These are phyloP conservation scores for Trypanosoma theileri DNA, from an alignment of 208 protist genomes.

Conservation along the genomic window DNA sequence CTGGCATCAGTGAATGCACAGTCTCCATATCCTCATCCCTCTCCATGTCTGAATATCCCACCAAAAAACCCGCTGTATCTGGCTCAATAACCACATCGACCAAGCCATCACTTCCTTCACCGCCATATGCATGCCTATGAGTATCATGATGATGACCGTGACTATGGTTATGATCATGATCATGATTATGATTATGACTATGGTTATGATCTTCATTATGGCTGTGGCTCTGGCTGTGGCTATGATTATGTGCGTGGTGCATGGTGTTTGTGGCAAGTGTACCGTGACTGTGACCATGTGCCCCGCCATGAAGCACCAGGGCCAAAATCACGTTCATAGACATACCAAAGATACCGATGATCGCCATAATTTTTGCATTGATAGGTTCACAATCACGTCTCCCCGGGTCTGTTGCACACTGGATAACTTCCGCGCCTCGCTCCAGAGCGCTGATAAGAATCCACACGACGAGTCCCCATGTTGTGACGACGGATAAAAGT, in stretches of 20 bases:
- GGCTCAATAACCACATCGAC: too few species aligned
- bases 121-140: neutral
- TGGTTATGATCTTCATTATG: neutral
- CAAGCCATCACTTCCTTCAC: neutral
- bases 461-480: conserved; percentile 39
- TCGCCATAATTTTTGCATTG: conserved; percentile 31
- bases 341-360: conserved; percentile 40
- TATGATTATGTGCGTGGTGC: conserved; percentile 18
- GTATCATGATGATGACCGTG: neutral
- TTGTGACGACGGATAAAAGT: conserved; percentile 43
- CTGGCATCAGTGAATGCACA: neutral
- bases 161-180: neutral
- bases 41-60: neutral
- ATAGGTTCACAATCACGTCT: conserved; percentile 12
- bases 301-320: conserved; percentile 32
- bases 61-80: too few species aligned
- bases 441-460: conserved; percentile 36
- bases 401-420: conserved; percentile 8
- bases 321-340: conserved; percentile 46
- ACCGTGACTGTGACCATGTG: conserved; percentile 36
- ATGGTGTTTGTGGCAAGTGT: neutral
- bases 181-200: neutral
- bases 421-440: conserved; percentile 15
- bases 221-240: conserved; percentile 8
- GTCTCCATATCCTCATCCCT: neutral